Evolutionary conservation across 2,329 filamentous ascomycete genomes (phyloP), one percentile per base, ranked within the genome.

Genomic region (Hymenotorrendiella dingleyae): DNA sequence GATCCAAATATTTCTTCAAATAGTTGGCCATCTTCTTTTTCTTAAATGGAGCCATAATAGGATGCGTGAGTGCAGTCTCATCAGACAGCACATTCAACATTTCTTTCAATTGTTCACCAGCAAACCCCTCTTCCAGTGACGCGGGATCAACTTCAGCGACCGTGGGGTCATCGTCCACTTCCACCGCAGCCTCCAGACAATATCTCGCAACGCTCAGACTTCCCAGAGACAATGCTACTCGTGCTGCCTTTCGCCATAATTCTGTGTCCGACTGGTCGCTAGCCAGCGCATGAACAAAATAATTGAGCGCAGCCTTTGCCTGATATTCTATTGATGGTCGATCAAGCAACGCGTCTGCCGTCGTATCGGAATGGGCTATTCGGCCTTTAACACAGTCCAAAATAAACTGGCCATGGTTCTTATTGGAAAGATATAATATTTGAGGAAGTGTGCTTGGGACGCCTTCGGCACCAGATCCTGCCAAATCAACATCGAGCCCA

Each of bases 381-480:
- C 66, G 72, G 62, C 77, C 67, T 54, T 72, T 80, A 53, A 84
- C 77, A 45, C 67, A 70, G 61, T 98, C 91, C n/a, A 98, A 71
- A 45, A 84, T 71, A 59, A 94, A 96, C 59, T 97, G 87, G 30
- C 89, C 93, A 65, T 91, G 82, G 56, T 97, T 98, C 64, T 97
- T 98, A 70, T 94, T 88, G 1, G 91, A 86, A 6, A 98, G 75
- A 58, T 95, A 96, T 16, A 97, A 73, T 9, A 94, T 89, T 59
- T 96, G 90, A 0, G 87, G 83, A 8, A 97, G 69, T 36, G 84
- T 91, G 59, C 84, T 93, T 12, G 83, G 86, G 2, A 81, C 80
- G 21, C 79, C 82, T 51, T 94, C 88, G 36, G 78, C 77, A 37
- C 81, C 78, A 45, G 76, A 76, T 21, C 76, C 74, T 20, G 75